Conservation (phyloP, 169 alveolate species). For the Eimeria necatrix region DNA sequence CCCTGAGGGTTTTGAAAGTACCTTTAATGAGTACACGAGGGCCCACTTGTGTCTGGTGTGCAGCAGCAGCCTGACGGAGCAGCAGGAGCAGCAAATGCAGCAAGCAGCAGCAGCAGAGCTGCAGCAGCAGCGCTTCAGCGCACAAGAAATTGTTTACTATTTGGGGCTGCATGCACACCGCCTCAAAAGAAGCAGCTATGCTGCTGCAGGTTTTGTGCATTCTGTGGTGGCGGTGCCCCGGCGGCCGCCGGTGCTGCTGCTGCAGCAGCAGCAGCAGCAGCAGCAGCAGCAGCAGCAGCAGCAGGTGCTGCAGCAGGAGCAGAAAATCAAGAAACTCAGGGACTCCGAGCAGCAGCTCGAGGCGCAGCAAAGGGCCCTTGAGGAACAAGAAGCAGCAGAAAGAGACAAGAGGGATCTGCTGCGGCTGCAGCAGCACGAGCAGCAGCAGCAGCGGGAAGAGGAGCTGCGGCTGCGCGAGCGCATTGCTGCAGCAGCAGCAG, state of each 20-base stretch:
- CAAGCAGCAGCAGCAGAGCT: background rate
- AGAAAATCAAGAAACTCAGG: background rate
- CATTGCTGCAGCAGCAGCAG: constrained; percentile 29
- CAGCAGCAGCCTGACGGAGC: background rate
- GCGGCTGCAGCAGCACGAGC: background rate
- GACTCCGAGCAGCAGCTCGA: constrained; percentile 15
- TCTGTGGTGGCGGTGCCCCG: background rate
- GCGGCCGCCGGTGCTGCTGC: background rate
- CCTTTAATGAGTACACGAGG: background rate
- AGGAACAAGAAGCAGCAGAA: background rate
- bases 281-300: background rate
- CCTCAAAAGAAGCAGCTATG: background rate
- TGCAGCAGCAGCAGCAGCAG: background rate
- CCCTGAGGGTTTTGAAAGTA: background rate
- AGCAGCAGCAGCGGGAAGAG: background rate
- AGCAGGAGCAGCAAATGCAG: constrained; percentile 29
- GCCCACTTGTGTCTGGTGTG: constrained; percentile 13
- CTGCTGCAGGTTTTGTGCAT: background rate
- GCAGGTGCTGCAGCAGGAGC: constrained; percentile 38
- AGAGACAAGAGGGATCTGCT: background rate
- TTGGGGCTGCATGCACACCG: background rate
- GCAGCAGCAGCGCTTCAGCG: constrained; percentile 23
- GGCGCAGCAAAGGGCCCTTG: background rate
- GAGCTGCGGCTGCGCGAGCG: constrained; percentile 4
- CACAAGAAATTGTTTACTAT: constrained; percentile 3